Evolutionary conservation across 768 basidiomycete genomes (phyloP).

Genomic region (Trametes cingulata): DNA sequence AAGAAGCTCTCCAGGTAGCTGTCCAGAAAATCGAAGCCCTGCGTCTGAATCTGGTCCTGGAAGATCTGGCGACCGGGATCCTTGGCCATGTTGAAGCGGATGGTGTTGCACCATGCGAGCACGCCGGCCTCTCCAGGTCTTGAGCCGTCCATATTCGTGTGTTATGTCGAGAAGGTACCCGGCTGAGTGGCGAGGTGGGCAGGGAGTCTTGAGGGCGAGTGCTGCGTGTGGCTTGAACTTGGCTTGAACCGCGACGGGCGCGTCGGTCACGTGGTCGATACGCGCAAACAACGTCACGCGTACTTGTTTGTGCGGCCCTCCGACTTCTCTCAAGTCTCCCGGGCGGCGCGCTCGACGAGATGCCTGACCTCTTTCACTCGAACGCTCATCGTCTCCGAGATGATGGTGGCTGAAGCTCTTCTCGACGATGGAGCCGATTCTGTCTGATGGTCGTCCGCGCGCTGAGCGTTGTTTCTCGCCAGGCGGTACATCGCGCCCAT

Average conservation of each 20-base stretch:
- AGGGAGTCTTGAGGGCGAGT: not conserved
- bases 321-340: not conserved
- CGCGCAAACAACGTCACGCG: not conserved
- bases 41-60: conserved; percentile 69
- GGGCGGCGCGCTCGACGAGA: too few species aligned
- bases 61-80: conserved; percentile 73
- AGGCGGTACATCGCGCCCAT: not conserved
- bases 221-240: not conserved
- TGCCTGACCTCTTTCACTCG: too few species aligned
- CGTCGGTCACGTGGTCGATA: conserved; percentile 3
- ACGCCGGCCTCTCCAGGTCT: conserved; percentile 47
- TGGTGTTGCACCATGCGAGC: conserved; percentile 64
- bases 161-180: too few species aligned
- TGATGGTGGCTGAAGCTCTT: too few species aligned
- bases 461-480: too few species aligned
- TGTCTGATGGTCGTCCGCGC: too few species aligned
- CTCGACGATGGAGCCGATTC: too few species aligned
- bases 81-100: conserved; percentile 67
- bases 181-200: not conserved
- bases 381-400: too few species aligned
- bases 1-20: conserved; percentile 75
- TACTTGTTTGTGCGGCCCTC: not conserved
- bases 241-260: not conserved
- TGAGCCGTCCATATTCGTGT: conserved; percentile 22
- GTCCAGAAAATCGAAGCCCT: conserved; percentile 79